Conservation (phyloP, 768 basidiomycete species). For the Trametes elegans region DNA sequence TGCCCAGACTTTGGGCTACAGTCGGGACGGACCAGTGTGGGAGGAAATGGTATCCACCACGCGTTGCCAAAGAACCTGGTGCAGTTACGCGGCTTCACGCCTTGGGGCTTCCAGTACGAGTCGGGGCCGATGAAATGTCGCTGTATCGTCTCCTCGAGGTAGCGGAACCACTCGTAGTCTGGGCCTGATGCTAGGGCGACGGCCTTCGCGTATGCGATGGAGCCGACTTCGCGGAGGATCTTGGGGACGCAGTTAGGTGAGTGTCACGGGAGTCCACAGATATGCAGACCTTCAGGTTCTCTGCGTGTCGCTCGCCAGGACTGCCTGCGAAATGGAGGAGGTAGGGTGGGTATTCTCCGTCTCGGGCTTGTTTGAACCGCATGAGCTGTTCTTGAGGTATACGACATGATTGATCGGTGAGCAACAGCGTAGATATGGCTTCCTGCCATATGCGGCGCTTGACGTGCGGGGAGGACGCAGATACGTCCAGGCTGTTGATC, state of each 20-base stretch:
- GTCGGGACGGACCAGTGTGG: constrained; percentile 52
- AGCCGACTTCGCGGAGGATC: constrained; percentile 75
- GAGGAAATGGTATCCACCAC: constrained; percentile 81
- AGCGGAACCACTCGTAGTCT: constrained; percentile 43
- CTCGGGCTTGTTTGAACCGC: constrained; percentile 54
- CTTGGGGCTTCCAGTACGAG: constrained; percentile 57
- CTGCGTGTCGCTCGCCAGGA: constrained; percentile 69
- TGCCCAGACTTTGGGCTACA: background rate
- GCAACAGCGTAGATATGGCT: constrained; percentile 61
- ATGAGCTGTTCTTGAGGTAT: constrained; percentile 61
- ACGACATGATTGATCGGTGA: constrained; percentile 54
- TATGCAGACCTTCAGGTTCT: constrained; percentile 67
- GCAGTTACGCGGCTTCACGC: constrained; percentile 33
- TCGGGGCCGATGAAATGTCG: constrained; percentile 66
- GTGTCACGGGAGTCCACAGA: background rate
- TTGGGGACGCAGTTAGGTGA: constrained; percentile 24
- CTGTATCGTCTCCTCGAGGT: constrained; percentile 53
- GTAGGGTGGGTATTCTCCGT: constrained; percentile 66
- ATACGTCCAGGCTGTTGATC: constrained; percentile 51
- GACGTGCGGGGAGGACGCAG: constrained; percentile 55
- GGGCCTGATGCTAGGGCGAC: constrained; percentile 46
- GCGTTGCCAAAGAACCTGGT: constrained; percentile 68
- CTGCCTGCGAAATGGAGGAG: constrained; percentile 60
- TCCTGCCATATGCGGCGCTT: constrained; percentile 81
- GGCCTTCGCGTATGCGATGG: constrained; percentile 51